phyloP scores from a whole-genome alignment of 192 early-diverging fungal species.

The Phlyctochytrium planicorne region DNA sequence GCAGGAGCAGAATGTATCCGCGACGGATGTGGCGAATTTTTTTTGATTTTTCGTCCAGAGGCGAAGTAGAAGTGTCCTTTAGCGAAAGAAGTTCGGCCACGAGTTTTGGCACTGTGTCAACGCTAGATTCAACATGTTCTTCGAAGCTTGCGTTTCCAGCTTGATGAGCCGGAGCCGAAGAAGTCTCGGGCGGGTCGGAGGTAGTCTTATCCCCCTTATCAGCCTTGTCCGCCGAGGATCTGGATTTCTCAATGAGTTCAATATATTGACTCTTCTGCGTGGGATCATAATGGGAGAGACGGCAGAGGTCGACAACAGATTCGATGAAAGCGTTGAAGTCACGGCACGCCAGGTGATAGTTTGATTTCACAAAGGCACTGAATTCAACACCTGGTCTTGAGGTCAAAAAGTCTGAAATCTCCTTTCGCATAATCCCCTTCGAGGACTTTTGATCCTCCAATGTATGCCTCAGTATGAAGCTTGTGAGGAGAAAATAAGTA shows the following conservation, averaged over 20 bases:
- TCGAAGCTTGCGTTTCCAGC: constrained; percentile 64
- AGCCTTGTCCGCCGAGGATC: too few relatives aligned
- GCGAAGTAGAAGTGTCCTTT: constrained; percentile 22
- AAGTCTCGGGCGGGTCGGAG: too few relatives aligned
- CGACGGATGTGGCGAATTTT: constrained; percentile 57
- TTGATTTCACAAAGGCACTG: constrained; percentile 66
- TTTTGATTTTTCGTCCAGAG: too few relatives aligned
- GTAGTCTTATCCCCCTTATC: constrained; percentile 1
- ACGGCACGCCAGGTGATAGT: constrained; percentile 64
- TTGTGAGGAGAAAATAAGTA: constrained; percentile 74
- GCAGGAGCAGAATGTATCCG: constrained; percentile 80
- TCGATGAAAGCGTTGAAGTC: constrained; percentile 66
- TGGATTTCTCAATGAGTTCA: constrained; percentile 39
- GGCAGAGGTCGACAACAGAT: constrained; percentile 61
- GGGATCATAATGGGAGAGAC: constrained; percentile 65
- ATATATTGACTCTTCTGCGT: constrained; percentile 62
- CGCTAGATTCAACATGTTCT: constrained; percentile 68
- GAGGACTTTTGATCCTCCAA: constrained; percentile 72
- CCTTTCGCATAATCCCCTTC: constrained; percentile 66
- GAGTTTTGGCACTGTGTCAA: constrained; percentile 70
- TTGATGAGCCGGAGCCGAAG: constrained; percentile 82
- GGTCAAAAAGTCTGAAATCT: constrained; percentile 74
- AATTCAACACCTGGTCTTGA: constrained; percentile 68
- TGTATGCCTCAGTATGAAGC: constrained; percentile 87
- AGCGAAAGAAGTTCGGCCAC: constrained; percentile 4